A percentile compares a stretch with the other conserved stretches of the same genome.
Conservation (phyloP, 768 basidiomycete genomes). For the Amanita rubescens region DNA sequence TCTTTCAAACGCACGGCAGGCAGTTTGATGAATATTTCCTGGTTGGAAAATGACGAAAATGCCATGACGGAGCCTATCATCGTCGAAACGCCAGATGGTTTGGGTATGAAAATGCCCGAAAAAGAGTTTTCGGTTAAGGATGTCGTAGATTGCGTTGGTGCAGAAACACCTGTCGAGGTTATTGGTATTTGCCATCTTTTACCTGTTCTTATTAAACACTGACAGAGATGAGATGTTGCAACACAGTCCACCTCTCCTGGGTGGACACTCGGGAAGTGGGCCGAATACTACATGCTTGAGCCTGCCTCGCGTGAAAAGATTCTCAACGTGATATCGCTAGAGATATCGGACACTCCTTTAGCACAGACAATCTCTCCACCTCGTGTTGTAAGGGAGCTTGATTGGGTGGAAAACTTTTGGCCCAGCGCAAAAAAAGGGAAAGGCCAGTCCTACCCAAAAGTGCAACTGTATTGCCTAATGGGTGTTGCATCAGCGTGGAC, state of each 20-base stretch:
- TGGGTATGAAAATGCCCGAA: conserved; percentile 89
- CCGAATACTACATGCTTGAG: conserved; percentile 71
- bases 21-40: conserved; percentile 56
- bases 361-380: conserved; percentile 79
- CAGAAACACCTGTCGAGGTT: conserved; percentile 77
- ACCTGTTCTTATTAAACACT: conserved; percentile 1
- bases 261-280: conserved; percentile 92
- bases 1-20: conserved; percentile 65
- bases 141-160: conserved; percentile 75
- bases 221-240: conserved; percentile 58
- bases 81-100: conserved; percentile 66
- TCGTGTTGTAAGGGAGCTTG: conserved; percentile 76
- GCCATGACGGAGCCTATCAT: conserved; percentile 83
- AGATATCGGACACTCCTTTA: conserved; percentile 82
- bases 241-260: conserved; percentile 79
- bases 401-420: conserved; percentile 98
- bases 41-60: conserved; percentile 64
- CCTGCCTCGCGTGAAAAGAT: conserved; percentile 73
- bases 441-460: conserved; percentile 79
- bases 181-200: conserved; percentile 52
- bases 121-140: conserved; percentile 66
- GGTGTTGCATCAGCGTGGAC: conserved; percentile 92
- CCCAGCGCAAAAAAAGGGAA: conserved; percentile 68
- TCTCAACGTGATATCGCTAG: conserved; percentile 91
- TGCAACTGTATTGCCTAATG: conserved; percentile 97